Evolutionary conservation across 2,329 filamentous ascomycete genomes (phyloP), one percentile per base, ranked within the genome.

Genomic region (Aotearoamyces nothofagi): DNA sequence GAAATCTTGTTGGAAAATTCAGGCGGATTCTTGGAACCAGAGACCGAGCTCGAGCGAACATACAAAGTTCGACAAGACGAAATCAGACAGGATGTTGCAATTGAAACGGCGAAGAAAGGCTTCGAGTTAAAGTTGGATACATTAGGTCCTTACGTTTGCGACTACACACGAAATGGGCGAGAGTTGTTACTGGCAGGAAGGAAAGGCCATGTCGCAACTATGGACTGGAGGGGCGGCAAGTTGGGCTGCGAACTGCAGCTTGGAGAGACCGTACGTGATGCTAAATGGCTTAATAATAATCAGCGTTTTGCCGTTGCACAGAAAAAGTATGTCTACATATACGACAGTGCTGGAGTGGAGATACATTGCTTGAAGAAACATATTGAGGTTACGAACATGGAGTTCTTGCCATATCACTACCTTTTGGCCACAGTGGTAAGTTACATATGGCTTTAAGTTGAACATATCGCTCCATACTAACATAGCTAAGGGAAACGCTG

Each of bases 291-390:
- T 44, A 84, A 94, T 57, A 93, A 93, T 51, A 86, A 90, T 52
- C 83, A 93, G 42, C 79, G 73, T 55, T 94, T 96, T 55, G 87
- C 87, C 1, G 83, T 93, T 9, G 84, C 90, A 24, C 87, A 98
- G 56, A 94, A 93, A 63, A 90, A 87, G 56, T 78, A 90, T 42
- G 81, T 90, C 39, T 98, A 93, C 58, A 94, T 98, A 39, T 98
- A 98, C 59, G 90, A 94, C 46, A 66, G 73, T 33, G 70, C 81
- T 32, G 90, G 90, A 29, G 80, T 94, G 12, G 90, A 98, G 57
- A 58, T 98, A 31, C 90, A 98, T 52, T 86, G 81, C 49, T 57
- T 98, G 47, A 76, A 75, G 53, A 90, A 90, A 52, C 87, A 93
- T 50, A 69, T 81, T 36, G 90, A 98, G 52, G 81, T 92, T 9